Percentiles rank a stretch among this genome's conserved stretches.
phyloP scores from a whole-genome alignment of 1,284 basidiomycete species.

The Boletus mariae region DNA sequence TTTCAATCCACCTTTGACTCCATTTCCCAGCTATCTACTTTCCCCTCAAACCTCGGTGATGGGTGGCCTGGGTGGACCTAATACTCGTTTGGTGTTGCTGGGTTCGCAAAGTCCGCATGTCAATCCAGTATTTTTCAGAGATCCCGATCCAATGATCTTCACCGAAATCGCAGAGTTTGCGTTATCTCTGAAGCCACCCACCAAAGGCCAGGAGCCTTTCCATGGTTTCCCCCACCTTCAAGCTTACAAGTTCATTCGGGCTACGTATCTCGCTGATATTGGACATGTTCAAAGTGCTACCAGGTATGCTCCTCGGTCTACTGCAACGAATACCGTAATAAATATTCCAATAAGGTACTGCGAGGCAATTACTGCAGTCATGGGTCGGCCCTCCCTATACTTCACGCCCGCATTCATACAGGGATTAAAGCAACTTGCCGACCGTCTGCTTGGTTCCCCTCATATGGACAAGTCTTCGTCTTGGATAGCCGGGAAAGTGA shows the following conservation, averaged over 20 bases:
- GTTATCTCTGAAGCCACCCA: constrained; percentile 64
- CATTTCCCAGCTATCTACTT: constrained; percentile 70
- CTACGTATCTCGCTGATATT: constrained; percentile 73
- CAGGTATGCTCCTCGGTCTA: constrained; percentile 44
- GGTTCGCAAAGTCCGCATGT: constrained; percentile 59
- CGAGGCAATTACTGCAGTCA: constrained; percentile 78
- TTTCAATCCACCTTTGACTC: constrained; percentile 8
- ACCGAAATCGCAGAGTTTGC: constrained; percentile 95
- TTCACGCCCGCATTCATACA: constrained; percentile 66
- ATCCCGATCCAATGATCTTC: constrained; percentile 80
- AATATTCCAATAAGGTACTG: constrained; percentile 67
- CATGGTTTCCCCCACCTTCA: constrained; percentile 83
- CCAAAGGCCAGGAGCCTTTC: constrained; percentile 87
- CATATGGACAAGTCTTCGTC: constrained; percentile 70
- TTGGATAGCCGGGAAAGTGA: constrained; percentile 79
- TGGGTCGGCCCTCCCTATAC: constrained; percentile 66
- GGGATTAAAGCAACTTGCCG: constrained; percentile 78
- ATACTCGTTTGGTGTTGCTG: constrained; percentile 62
- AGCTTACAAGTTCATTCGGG: constrained; percentile 83
- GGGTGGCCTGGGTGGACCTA: constrained; percentile 61
- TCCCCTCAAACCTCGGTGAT: constrained; percentile 80
- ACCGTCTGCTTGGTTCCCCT: constrained; percentile 77
- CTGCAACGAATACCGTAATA: constrained; percentile 5
- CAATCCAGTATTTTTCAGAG: constrained; percentile 56
- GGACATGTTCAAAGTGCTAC: constrained; percentile 74